Evolutionary conservation across 2,329 filamentous ascomycete species (phyloP).

Genomic region (Pseudogymnoascus sp.): DNA sequence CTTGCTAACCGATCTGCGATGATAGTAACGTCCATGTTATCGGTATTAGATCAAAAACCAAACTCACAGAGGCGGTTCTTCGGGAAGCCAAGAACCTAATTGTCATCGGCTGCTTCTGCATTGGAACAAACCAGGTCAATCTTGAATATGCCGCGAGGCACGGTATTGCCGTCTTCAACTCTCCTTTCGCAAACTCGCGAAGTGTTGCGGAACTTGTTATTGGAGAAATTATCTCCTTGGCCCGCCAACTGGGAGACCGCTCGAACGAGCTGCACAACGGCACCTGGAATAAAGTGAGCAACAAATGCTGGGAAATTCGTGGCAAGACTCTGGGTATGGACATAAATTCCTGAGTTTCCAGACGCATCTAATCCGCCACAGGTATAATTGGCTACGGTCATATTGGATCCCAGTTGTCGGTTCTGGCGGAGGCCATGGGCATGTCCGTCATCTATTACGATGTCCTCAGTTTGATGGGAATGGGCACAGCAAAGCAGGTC

Average conservation of each 20-base stretch:
- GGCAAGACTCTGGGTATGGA: constrained; percentile 81
- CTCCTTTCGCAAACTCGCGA: constrained; percentile 94
- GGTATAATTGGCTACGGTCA: constrained; percentile 95
- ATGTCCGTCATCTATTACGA: constrained; percentile 99
- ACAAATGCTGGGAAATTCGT: constrained; percentile 94
- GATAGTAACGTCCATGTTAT: constrained; percentile 88
- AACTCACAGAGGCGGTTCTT: constrained; percentile 78
- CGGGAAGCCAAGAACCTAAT: constrained; percentile 87
- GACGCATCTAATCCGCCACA: constrained; percentile 25
- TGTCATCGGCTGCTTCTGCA: constrained; percentile 97
- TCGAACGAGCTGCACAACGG: constrained; percentile 91
- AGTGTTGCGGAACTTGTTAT: constrained; percentile 96
- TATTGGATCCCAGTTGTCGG: constrained; percentile 91
- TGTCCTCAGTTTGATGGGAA: constrained; percentile 84
- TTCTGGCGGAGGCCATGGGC: constrained; percentile 93
- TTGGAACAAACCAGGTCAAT: constrained; percentile 93
- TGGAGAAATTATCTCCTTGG: constrained; percentile 82
- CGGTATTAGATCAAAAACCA: constrained; percentile 96
- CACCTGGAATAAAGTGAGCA: constrained; percentile 96
- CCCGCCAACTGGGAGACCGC: constrained; percentile 86
- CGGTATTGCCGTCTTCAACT: constrained; percentile 98
- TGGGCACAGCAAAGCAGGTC: constrained; percentile 83
- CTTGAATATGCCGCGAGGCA: constrained; percentile 73
- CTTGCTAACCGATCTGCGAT: constrained; percentile 17
- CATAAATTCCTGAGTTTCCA: constrained; percentile 6